Base-by-base conservation (phyloP, 2,329 filamentous ascomycete species). In the Akanthomyces uredinophilus region DNA sequence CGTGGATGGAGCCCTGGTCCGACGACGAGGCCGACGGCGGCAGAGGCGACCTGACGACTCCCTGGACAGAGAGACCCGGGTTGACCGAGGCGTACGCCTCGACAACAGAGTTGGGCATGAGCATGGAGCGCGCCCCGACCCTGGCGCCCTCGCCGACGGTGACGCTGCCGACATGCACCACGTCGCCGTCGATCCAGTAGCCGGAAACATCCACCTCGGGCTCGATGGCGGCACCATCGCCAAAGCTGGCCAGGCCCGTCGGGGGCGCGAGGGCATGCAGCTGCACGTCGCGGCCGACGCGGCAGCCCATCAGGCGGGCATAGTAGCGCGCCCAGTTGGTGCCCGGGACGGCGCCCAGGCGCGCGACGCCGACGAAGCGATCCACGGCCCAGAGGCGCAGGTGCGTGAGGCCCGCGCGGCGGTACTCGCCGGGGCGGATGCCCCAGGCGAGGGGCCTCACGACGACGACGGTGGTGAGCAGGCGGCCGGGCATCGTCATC, bases 111-210 rank as follows among this genome's bases (percentile, higher is more conserved):
- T 58, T 47, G 16, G 66, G 65, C 65, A 68, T 65, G 22, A 68
- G 47, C 11, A 63, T 67, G 37, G 46, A 51, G 51, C 66, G 66
- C 13, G 57, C 61, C 10, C 66, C 66, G 22, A 68, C 65, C 20
- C 62, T 46, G 6, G 66, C 66, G 24, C 66, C 64, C 41, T 64
- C 63, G 1, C 66, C 64, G 7, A 68, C 60, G 11, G 61, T 61
- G 27, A 67, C 22, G 32, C 52, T 44, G 3, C 66, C 66, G 16
- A 68, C 62, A 35, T 66, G 66, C 37, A 68, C 50, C n/a, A 51
- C 41, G 32, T 67, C 65, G n/a, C 66, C 66, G 20, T 68, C 66
- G 50, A 68, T 62, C 66, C 66, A 68, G 65, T 65, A 68, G 6
- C 66, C 66, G 5, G 63, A 60, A 16, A 63, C 47, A 41, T 68